Conservation (phyloP, 2,329 filamentous ascomycete genomes). For the Colletotrichum camelliae region DNA sequence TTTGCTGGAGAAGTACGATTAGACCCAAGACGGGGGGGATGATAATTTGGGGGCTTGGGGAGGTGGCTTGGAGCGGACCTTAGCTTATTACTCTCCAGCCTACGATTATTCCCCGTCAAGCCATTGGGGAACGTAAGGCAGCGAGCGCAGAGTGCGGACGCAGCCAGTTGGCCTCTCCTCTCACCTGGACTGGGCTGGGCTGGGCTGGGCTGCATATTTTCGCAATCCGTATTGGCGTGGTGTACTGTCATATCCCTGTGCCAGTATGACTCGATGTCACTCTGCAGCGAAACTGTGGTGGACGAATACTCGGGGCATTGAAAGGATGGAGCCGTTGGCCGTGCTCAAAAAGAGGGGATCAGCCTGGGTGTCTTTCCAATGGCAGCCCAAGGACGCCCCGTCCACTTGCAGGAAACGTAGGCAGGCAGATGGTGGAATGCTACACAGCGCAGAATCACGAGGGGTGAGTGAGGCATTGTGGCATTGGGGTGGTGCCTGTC, state of each 20-base stretch:
- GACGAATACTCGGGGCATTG: neutral
- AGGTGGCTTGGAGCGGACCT: conserved; percentile 8
- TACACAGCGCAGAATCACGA: neutral
- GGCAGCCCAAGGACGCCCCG: neutral
- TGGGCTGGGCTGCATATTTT: neutral
- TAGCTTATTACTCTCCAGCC: neutral
- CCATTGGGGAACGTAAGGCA: neutral
- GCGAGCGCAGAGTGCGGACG: neutral
- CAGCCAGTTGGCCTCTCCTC: neutral
- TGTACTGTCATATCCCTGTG: neutral
- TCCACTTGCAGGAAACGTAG: neutral
- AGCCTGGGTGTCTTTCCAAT: conserved; percentile 3
- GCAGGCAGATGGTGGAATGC: neutral
- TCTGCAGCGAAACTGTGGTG: neutral
- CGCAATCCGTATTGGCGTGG: neutral
- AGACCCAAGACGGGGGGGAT: neutral
- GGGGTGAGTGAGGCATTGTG: neutral
- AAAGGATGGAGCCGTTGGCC: neutral
- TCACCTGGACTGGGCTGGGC: neutral
- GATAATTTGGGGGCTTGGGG: conserved; percentile 22
- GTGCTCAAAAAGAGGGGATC: conserved; percentile 7
- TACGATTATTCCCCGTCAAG: neutral
- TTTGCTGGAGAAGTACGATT: conserved; percentile 1
- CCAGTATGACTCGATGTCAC: neutral
- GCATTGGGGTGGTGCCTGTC: neutral